phyloP scores from a whole-genome alignment of 352 stramenopile species.

The Phytopythium delawarense region DNA sequence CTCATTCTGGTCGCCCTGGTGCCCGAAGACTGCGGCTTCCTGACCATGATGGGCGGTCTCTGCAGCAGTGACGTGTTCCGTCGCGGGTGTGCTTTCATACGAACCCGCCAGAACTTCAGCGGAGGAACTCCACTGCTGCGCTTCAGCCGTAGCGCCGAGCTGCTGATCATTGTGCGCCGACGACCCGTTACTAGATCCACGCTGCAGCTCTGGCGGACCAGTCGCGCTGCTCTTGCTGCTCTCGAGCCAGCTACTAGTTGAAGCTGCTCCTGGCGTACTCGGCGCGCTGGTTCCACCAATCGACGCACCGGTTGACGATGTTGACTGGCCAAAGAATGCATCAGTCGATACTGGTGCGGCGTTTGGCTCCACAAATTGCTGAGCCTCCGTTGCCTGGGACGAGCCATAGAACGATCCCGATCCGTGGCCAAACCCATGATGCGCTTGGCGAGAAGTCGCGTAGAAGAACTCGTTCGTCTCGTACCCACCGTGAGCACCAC shows the following conservation, averaged over 20 bases:
- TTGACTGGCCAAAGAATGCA: slow-evolving; percentile 21
- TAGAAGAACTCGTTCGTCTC: slow-evolving; percentile 9
- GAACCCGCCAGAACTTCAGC: not conserved
- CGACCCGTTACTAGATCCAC: slow-evolving; percentile 2
- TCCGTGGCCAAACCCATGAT: not conserved
- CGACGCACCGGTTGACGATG: slow-evolving; percentile 2
- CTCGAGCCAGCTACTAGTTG: slow-evolving; percentile 6
- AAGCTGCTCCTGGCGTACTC: slow-evolving; percentile 1
- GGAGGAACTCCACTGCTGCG: not conserved
- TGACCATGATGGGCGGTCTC: not conserved
- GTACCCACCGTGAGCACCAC: slow-evolving; percentile 2
- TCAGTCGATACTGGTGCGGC: slow-evolving; percentile 9
- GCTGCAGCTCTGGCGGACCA: not conserved
- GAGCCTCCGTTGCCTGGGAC: not conserved
- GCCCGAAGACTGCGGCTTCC: not conserved
- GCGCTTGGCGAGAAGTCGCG: slow-evolving; percentile 4
- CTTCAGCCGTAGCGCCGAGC: not conserved
- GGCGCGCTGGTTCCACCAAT: not conserved
- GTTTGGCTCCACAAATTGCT: not conserved
- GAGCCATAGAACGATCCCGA: slow-evolving; percentile 6
- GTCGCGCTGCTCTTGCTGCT: not conserved
- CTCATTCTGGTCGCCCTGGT: not conserved
- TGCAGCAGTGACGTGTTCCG: too few species aligned
- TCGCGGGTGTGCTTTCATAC: not conserved
- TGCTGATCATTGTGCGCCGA: not conserved